These are phyloP conservation scores for Jasminum sambac DNA, from an alignment of 257 asterid species.

Conservation along the genomic window DNA sequence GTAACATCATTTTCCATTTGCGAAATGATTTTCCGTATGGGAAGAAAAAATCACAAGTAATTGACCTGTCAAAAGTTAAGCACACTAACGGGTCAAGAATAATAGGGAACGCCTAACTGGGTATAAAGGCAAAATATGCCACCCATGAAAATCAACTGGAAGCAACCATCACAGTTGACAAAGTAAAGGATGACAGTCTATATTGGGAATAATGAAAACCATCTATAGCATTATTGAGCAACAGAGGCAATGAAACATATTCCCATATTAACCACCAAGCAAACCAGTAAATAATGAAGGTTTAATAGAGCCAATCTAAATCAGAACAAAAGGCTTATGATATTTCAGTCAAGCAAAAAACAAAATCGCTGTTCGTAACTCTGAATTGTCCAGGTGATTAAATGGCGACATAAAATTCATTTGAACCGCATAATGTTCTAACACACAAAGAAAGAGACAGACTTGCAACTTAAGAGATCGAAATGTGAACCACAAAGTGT, in stretches of 20 bases:
- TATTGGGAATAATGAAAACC: not conserved
- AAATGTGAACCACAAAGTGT: not conserved
- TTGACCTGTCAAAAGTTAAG: no score
- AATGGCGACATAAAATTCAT: slow-evolving; percentile 3
- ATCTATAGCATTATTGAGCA: not conserved
- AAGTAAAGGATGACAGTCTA: not conserved
- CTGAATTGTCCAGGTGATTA: not conserved
- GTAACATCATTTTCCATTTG: no score
- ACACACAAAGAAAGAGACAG: not conserved
- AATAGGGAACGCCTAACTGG: no score
- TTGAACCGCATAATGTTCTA: not conserved
- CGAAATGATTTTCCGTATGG: no score
- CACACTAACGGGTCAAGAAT: no score
- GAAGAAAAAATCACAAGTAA: no score
- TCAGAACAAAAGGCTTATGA: not conserved
- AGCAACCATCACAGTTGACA: not conserved
- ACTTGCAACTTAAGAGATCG: slow-evolving; percentile 6
- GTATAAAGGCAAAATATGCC: not conserved
- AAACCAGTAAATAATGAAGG: not conserved
- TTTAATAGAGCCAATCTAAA: not conserved
- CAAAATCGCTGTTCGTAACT: not conserved
- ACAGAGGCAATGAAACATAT: not conserved
- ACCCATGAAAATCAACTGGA: not conserved
- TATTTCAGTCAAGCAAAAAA: not conserved
- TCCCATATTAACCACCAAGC: not conserved